Evolutionary conservation across 2,329 filamentous ascomycete species (phyloP).

Genomic region (Delphinella strobiligena): DNA sequence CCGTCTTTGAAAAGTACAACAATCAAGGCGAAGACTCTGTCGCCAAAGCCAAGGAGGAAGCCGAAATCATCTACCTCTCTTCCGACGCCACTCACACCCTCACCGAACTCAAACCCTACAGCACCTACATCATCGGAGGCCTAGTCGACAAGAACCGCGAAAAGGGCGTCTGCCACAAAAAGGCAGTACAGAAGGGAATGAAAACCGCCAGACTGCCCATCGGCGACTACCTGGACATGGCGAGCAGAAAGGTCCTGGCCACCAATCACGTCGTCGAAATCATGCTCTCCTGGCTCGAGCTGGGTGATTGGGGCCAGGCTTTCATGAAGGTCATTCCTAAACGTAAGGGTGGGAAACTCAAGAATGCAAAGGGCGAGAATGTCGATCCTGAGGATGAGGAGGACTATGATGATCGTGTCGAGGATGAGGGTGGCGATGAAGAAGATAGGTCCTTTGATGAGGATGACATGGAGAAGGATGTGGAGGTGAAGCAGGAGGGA

Average conservation of each 20-base stretch:
- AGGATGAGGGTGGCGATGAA: conserved; percentile 9
- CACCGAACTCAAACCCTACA: conserved; percentile 71
- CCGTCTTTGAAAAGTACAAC: conserved; percentile 24
- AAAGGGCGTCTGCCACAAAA: conserved; percentile 84
- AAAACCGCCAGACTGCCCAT: conserved; percentile 88
- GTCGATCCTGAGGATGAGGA: conserved; percentile 34
- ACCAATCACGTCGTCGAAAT: conserved; percentile 97
- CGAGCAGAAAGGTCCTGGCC: conserved; percentile 70
- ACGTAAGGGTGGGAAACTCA: conserved; percentile 70
- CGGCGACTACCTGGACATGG: conserved; percentile 88
- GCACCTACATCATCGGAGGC: conserved; percentile 85
- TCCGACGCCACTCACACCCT: conserved; percentile 84
- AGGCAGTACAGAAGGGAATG: conserved; percentile 62
- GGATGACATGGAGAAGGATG: conserved; percentile 8
- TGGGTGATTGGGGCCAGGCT: conserved; percentile 79
- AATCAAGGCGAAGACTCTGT: not conserved
- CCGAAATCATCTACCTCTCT: conserved; percentile 73
- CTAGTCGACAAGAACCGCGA: conserved; percentile 93
- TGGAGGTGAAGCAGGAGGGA: conserved; percentile 1
- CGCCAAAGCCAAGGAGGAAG: conserved; percentile 12
- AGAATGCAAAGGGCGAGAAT: conserved; percentile 60
- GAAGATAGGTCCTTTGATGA: conserved; percentile 9
- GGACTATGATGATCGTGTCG: conserved; percentile 10
- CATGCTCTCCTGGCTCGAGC: conserved; percentile 86
- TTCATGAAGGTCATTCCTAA: conserved; percentile 84